Conservation (phyloP, 2,329 filamentous ascomycete genomes). For the Phaeosphaeriaceae sp. region DNA sequence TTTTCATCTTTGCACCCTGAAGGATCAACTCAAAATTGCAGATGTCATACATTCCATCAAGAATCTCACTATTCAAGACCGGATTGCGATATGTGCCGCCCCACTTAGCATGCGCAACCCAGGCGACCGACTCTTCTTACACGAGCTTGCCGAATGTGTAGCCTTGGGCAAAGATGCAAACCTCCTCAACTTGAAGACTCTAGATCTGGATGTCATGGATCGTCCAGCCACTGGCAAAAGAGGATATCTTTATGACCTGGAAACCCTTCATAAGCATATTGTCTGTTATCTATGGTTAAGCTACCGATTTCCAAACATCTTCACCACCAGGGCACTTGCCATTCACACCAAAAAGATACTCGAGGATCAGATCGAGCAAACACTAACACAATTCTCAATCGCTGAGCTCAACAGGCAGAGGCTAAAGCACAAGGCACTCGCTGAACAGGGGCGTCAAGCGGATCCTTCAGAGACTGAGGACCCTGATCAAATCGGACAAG, state of each 20-base stretch:
- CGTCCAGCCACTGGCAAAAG: slow-evolving; percentile 52
- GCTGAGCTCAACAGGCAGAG: slow-evolving; percentile 18
- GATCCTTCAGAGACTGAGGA: background rate
- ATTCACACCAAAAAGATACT: slow-evolving; percentile 80
- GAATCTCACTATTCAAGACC: slow-evolving; percentile 73
- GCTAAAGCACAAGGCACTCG: slow-evolving; percentile 10
- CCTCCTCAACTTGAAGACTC: slow-evolving; percentile 72
- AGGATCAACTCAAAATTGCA: slow-evolving; percentile 70
- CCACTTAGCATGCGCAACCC: slow-evolving; percentile 67
- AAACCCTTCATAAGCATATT: slow-evolving; percentile 80
- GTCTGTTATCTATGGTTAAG: slow-evolving; percentile 93
- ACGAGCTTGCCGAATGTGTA: slow-evolving; percentile 72
- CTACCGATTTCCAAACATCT: slow-evolving; percentile 84
- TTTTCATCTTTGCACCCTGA: slow-evolving; percentile 74
- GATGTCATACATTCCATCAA: slow-evolving; percentile 76
- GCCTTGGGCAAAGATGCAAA: slow-evolving; percentile 70
- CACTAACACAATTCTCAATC: slow-evolving; percentile 64
- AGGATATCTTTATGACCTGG: slow-evolving; percentile 71
- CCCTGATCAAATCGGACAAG: slow-evolving; percentile 2
- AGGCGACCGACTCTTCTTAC: slow-evolving; percentile 58
- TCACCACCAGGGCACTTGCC: slow-evolving; percentile 75
- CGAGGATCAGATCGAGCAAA: slow-evolving; percentile 75
- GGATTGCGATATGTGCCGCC: slow-evolving; percentile 75
- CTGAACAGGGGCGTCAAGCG: slow-evolving; percentile 8
- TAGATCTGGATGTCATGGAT: slow-evolving; percentile 79